phyloP scores from a whole-genome alignment of 208 protist species.

The Acanthamoeba triangularis region DNA sequence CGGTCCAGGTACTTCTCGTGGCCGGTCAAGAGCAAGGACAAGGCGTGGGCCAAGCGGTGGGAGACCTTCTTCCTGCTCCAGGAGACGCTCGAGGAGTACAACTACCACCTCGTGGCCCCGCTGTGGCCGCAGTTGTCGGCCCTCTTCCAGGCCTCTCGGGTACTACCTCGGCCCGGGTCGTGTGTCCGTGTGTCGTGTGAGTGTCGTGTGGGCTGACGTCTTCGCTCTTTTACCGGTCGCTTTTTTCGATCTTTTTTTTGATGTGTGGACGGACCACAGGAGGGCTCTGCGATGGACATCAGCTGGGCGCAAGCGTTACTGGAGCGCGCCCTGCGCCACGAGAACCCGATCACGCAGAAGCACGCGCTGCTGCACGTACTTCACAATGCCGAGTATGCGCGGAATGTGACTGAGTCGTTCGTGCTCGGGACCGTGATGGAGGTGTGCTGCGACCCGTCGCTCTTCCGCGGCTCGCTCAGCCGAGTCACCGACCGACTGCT shows the following conservation, averaged over 20 bases:
- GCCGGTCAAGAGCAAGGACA: neutral
- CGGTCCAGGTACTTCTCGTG: slow-evolving; percentile 1
- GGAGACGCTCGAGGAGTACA: slow-evolving; percentile 51
- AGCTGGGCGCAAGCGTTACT: neutral
- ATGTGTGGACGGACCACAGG: neutral
- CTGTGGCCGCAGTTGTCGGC: neutral
- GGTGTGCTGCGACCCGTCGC: neutral
- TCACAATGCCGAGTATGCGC: neutral
- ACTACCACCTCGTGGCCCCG: slow-evolving; percentile 30
- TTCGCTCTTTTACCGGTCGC: too few species aligned
- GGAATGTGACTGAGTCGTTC: neutral
- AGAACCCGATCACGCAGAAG: slow-evolving; percentile 19
- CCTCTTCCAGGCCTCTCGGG: neutral
- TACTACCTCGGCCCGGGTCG: neutral
- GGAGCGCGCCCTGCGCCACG: slow-evolving; percentile 18
- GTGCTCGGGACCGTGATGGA: neutral
- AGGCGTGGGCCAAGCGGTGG: slow-evolving; percentile 15
- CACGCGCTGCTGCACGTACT: neutral
- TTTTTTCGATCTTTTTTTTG: neutral
- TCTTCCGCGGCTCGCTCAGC: neutral
- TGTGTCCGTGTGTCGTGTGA: neutral
- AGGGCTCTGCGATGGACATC: neutral
- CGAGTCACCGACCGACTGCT: neutral
- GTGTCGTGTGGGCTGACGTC: too few species aligned
- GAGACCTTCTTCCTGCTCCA: slow-evolving; percentile 49